Conservation (phyloP, 148 eudicot species). For the Amaranthus palmeri region DNA sequence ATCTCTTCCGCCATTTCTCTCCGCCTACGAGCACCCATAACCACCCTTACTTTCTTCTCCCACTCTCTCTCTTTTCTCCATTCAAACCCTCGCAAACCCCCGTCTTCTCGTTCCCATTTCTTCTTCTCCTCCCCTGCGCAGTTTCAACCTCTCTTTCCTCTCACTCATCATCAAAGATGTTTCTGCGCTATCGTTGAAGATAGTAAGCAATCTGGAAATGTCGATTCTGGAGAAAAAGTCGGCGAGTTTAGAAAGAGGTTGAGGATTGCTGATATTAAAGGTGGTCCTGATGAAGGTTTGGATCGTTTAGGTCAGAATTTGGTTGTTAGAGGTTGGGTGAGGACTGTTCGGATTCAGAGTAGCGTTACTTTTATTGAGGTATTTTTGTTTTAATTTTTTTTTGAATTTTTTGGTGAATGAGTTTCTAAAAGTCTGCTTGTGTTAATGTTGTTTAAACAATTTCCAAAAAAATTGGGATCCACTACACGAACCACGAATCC, state of each 20-base stretch:
- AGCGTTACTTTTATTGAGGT: conserved; percentile 96
- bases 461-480: too few relatives aligned
- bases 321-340: conserved; percentile 81
- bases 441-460: too few relatives aligned
- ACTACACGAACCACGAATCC: too few relatives aligned
- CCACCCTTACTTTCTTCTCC: conserved; percentile 40
- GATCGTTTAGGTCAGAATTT: conserved; percentile 62
- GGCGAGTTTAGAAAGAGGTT: conserved; percentile 55
- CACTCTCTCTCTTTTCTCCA: conserved; percentile 21
- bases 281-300: conserved; percentile 72
- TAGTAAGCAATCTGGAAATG: conserved; percentile 18
- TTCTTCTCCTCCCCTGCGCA: not conserved
- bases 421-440: too few relatives aligned
- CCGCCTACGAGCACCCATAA: conserved; percentile 47
- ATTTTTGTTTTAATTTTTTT: not conserved
- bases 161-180: conserved; percentile 29
- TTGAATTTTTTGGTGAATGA: not conserved
- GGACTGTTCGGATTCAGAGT: conserved; percentile 80
- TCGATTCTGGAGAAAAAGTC: conserved; percentile 30
- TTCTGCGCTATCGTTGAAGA: conserved; percentile 35
- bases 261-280: conserved; percentile 68
- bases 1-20: conserved; percentile 49
- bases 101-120: conserved; percentile 18
- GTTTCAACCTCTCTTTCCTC: conserved; percentile 6
- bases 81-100: conserved; percentile 19